Percentiles rank a stretch among this genome's conserved stretches.
Conservation (phyloP, 345 rosid genomes). For the Nasturtium officinale region DNA sequence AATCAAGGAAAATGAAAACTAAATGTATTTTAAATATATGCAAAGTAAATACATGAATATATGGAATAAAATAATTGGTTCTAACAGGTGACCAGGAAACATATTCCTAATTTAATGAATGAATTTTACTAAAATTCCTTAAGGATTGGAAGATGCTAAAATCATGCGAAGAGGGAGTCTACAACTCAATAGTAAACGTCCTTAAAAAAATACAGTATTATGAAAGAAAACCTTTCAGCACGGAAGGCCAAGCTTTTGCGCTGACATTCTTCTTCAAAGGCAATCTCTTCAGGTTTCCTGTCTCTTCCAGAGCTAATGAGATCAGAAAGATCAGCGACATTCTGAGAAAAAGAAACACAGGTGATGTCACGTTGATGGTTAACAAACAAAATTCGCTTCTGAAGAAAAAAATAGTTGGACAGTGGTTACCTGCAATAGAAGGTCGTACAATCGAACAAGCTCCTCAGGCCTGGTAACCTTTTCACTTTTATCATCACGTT, state of each 20-base stretch:
- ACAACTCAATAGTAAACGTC: conserved; percentile 11
- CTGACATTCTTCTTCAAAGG: conserved; percentile 79
- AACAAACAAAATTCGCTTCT: neutral
- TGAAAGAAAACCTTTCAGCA: conserved; percentile 73
- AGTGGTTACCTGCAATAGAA: conserved; percentile 73
- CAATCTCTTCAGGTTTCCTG: conserved; percentile 83
- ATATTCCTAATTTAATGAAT: conserved; percentile 1
- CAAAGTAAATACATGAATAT: neutral
- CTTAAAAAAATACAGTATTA: conserved; percentile 16
- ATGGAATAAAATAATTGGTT: neutral
- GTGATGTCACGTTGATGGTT: conserved; percentile 23
- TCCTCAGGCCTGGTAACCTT: conserved; percentile 93
- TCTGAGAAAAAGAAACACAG: conserved; percentile 54
- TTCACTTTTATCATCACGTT: conserved; percentile 88
- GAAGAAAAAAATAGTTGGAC: conserved; percentile 11
- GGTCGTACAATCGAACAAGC: conserved; percentile 95
- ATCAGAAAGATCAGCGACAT: conserved; percentile 94
- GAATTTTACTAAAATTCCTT: neutral
- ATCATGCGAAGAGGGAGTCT: neutral
- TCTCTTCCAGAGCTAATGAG: conserved; percentile 97
- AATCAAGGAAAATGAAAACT: conserved; percentile 16
- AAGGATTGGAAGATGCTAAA: conserved; percentile 18
- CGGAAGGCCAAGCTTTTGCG: conserved; percentile 75
- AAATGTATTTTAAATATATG: neutral
- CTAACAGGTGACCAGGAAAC: neutral